phyloP scores from a whole-genome alignment of 495 filamentous ascomycete genomes.

The Trichodelitschia bisporula region DNA sequence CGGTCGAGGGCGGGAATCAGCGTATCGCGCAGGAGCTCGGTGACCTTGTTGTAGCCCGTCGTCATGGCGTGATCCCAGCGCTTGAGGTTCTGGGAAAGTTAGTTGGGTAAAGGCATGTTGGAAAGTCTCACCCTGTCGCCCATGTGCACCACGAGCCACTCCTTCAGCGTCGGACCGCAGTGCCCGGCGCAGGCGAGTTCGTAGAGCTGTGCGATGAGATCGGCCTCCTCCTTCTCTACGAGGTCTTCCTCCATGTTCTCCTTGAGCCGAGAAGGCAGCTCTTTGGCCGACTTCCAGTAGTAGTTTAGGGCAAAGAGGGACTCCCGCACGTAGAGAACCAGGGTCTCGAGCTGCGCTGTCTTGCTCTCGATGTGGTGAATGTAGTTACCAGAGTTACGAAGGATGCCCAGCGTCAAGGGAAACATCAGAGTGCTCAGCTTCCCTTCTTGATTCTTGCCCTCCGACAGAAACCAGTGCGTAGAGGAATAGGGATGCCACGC shows the following conservation, averaged over 20 bases:
- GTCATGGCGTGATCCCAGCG: slow-evolving; percentile 79
- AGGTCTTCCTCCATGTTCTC: slow-evolving; percentile 45
- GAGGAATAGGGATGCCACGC: slow-evolving; percentile 48
- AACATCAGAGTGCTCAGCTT: too few relatives aligned
- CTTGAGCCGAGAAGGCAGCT: slow-evolving; percentile 54
- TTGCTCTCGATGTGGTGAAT: slow-evolving; percentile 65
- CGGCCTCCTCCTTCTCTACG: slow-evolving; percentile 29
- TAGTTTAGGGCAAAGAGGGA: slow-evolving; percentile 45
- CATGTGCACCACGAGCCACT: slow-evolving; percentile 77
- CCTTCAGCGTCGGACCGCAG: slow-evolving; percentile 47
- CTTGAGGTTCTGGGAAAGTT: slow-evolving; percentile 49
- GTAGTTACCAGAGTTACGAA: slow-evolving; percentile 59
- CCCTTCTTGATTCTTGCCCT: slow-evolving; percentile 1
- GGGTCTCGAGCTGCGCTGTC: slow-evolving; percentile 63
- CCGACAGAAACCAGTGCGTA: slow-evolving; percentile 48
- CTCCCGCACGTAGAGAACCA: slow-evolving; percentile 60
- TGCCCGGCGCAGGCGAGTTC: slow-evolving; percentile 71
- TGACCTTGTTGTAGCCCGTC: slow-evolving; percentile 50
- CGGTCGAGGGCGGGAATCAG: slow-evolving; percentile 72
- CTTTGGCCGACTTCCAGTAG: slow-evolving; percentile 63
- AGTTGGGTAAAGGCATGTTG: slow-evolving; percentile 4
- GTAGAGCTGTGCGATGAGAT: slow-evolving; percentile 54
- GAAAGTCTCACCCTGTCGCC: slow-evolving; percentile 42
- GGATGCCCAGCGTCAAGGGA: too few relatives aligned
- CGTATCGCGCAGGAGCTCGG: slow-evolving; percentile 58